A percentile compares a stretch with the other conserved stretches of the same genome.
These are phyloP conservation scores for Lolium rigidum DNA, from an alignment of 176 grass and related monocot species.

Conservation along the genomic window DNA sequence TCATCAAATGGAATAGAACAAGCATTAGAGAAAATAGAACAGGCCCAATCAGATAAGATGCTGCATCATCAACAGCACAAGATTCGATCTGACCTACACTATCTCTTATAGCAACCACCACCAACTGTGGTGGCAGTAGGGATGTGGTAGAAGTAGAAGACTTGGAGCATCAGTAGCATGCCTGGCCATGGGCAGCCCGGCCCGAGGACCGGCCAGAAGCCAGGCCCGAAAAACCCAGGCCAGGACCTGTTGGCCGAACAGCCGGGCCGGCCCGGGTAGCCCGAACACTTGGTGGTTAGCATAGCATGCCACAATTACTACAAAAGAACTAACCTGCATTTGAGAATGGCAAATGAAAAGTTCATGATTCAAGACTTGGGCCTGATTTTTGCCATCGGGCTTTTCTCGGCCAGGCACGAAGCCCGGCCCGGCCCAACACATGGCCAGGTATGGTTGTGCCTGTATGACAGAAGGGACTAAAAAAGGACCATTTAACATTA, in stretches of 20 bases:
- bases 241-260: too few relatives aligned
- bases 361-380: background rate
- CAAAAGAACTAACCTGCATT: background rate
- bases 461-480: background rate
- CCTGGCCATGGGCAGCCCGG: too few relatives aligned
- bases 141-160: background rate
- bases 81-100: background rate
- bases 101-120: background rate
- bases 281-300: too few relatives aligned
- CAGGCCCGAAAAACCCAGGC: too few relatives aligned
- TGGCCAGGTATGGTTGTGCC: too few relatives aligned
- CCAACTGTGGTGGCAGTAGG: too few relatives aligned
- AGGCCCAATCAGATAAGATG: background rate
- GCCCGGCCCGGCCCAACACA: too few relatives aligned
- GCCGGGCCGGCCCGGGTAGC: too few relatives aligned
- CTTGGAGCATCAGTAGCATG: background rate
- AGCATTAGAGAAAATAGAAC: background rate
- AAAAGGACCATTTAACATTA: background rate
- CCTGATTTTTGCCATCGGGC: too few relatives aligned
- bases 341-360: constrained; percentile 5
- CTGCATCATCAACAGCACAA: background rate
- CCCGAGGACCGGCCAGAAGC: too few relatives aligned
- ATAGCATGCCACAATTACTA: constrained; percentile 14
- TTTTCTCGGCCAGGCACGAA: too few relatives aligned
- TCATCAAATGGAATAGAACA: background rate